Conservation (phyloP, 2,329 filamentous ascomycete genomes). For the Curvularia sp. region DNA sequence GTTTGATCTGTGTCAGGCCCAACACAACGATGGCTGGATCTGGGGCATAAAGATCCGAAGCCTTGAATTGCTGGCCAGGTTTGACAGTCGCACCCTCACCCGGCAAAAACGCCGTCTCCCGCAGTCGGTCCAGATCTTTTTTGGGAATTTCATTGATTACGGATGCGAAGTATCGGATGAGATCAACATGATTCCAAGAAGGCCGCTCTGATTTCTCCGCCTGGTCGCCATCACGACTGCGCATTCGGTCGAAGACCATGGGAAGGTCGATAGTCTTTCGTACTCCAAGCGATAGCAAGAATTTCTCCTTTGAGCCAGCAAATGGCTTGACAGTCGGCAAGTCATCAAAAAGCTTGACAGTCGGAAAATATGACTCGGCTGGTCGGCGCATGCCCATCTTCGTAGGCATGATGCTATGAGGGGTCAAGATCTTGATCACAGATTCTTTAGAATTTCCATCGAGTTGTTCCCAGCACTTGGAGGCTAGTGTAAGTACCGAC, state of each 20-base stretch:
- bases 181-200: slow-evolving; percentile 89
- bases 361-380: slow-evolving; percentile 85
- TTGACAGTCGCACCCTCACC: slow-evolving; percentile 58
- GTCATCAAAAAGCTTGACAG: slow-evolving; percentile 95
- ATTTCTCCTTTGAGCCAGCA: slow-evolving; percentile 85
- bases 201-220: slow-evolving; percentile 53
- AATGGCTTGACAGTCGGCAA: slow-evolving; percentile 79
- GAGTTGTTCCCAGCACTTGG: slow-evolving; percentile 89
- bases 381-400: slow-evolving; percentile 89
- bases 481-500: slow-evolving; percentile 78
- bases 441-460: slow-evolving; percentile 70
- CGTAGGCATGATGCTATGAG: slow-evolving; percentile 82
- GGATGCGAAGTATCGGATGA: slow-evolving; percentile 92
- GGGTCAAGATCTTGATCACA: slow-evolving; percentile 69
- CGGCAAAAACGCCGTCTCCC: slow-evolving; percentile 80
- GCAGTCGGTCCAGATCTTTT: slow-evolving; percentile 80
- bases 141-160: slow-evolving; percentile 87
- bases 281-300: slow-evolving; percentile 82
- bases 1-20: slow-evolving; percentile 61
- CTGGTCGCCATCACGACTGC: slow-evolving; percentile 65
- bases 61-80: slow-evolving; percentile 45
- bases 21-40: slow-evolving; percentile 42
- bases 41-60: slow-evolving; percentile 48
- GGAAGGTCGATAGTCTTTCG: slow-evolving; percentile 94
- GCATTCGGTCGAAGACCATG: slow-evolving; percentile 87